phyloP scores from a whole-genome alignment of 2,329 filamentous ascomycete genomes.

The Stagonosporopsis vannaccii region DNA sequence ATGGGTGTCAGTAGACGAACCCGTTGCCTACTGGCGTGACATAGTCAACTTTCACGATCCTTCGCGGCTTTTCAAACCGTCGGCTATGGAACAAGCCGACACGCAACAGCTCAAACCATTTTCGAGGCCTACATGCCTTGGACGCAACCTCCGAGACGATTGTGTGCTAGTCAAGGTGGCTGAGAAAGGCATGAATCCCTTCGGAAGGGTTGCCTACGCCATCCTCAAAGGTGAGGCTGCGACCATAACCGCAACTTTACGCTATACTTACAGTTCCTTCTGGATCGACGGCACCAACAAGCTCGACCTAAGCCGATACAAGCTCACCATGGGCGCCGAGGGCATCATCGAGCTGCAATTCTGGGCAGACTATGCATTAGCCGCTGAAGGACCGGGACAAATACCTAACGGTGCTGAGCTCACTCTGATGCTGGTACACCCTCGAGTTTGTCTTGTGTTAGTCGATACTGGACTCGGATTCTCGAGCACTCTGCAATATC shows the following conservation, averaged over 20 bases:
- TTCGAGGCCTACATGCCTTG: neutral
- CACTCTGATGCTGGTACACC: slow-evolving; percentile 23
- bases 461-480: slow-evolving; percentile 6
- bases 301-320: slow-evolving; percentile 15
- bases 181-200: slow-evolving; percentile 21
- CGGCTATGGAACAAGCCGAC: neutral
- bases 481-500: slow-evolving; percentile 3
- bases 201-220: slow-evolving; percentile 20
- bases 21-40: slow-evolving; percentile 24
- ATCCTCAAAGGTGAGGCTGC: slow-evolving; percentile 21
- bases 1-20: slow-evolving; percentile 21
- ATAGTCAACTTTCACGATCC: slow-evolving; percentile 18
- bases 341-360: slow-evolving; percentile 8
- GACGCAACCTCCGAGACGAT: neutral
- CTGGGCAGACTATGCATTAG: slow-evolving; percentile 23
- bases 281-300: slow-evolving; percentile 10
- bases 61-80: slow-evolving; percentile 1
- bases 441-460: slow-evolving; percentile 22
- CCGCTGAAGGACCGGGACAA: neutral
- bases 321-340: slow-evolving; percentile 1
- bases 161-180: neutral
- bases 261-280: slow-evolving; percentile 17
- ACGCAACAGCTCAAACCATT: slow-evolving; percentile 1
- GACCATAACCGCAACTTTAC: slow-evolving; percentile 10
- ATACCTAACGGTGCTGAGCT: slow-evolving; percentile 8